phyloP scores from a whole-genome alignment of 2,329 filamentous ascomycete species.

The Pseudovirgaria hyperparasitica region DNA sequence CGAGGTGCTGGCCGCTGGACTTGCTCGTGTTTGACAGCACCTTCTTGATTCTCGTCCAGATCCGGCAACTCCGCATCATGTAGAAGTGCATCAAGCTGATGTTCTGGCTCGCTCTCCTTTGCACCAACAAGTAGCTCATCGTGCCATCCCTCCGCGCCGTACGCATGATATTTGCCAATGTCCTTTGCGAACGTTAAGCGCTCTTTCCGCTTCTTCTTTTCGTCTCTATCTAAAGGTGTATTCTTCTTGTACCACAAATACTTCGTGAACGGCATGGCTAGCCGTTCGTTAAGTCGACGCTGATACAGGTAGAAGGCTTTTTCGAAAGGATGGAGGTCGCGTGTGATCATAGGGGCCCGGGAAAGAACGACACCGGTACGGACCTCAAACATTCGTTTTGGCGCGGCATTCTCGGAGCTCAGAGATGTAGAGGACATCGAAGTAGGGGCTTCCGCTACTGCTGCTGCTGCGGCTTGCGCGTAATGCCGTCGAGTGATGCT shows the following conservation, averaged over 20 bases:
- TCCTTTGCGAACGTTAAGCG: constrained; percentile 70
- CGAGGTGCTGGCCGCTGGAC: constrained; percentile 60
- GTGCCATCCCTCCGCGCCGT: constrained; percentile 67
- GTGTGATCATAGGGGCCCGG: constrained; percentile 76
- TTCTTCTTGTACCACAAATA: constrained; percentile 93
- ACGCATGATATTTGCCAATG: constrained; percentile 71
- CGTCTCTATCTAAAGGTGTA: constrained; percentile 74
- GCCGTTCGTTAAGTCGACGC: constrained; percentile 86
- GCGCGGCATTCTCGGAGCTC: constrained; percentile 24
- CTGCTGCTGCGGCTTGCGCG: constrained; percentile 23
- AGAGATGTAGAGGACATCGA: constrained; percentile 15
- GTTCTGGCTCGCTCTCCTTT: constrained; percentile 48
- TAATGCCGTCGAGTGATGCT: constrained; percentile 22
- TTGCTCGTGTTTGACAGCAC: constrained; percentile 42
- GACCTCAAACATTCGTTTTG: constrained; percentile 30
- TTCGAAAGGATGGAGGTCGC: constrained; percentile 75
- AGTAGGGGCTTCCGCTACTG: constrained; percentile 18
- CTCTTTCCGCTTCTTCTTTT: constrained; percentile 72
- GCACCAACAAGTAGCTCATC: constrained; percentile 78
- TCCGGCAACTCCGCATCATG: constrained; percentile 56
- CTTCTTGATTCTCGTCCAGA: constrained; percentile 19
- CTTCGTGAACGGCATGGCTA: constrained; percentile 73
- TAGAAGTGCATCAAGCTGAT: constrained; percentile 55
- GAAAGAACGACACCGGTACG: constrained; percentile 68
- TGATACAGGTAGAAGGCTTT: constrained; percentile 94